Percentiles rank a stretch among this genome's conserved stretches.
Conservation (phyloP, 2,329 filamentous ascomycete species). For the Hypoxylon rubiginosum region DNA sequence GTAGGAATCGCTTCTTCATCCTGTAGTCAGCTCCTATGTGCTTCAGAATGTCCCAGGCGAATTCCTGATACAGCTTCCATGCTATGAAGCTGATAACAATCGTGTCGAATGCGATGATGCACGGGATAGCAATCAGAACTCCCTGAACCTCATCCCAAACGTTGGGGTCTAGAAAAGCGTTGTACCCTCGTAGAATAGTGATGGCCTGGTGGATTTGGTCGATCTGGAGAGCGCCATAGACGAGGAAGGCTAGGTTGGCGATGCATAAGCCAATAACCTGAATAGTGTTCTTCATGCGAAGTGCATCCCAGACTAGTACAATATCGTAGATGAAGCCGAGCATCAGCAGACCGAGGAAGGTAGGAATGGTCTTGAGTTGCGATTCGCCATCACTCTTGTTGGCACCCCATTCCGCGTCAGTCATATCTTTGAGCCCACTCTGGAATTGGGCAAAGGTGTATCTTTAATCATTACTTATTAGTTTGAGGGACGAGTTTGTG, state of each 20-base stretch:
- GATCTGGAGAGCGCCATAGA: slow-evolving; percentile 94
- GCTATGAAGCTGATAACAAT: slow-evolving; percentile 80
- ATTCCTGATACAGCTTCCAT: slow-evolving; percentile 98
- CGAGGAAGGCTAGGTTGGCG: slow-evolving; percentile 90
- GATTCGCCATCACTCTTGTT: slow-evolving; percentile 59
- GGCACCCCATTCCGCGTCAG: slow-evolving; percentile 55
- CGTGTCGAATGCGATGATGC: slow-evolving; percentile 82
- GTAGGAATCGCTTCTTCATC: slow-evolving; percentile 96
- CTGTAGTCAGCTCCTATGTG: slow-evolving; percentile 97
- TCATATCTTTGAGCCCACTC: slow-evolving; percentile 60
- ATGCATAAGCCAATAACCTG: slow-evolving; percentile 95
- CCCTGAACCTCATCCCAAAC: slow-evolving; percentile 80
- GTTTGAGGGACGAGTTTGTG: slow-evolving; percentile 23
- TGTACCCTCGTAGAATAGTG: slow-evolving; percentile 59
- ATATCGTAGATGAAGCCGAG: slow-evolving; percentile 96
- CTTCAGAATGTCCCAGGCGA: slow-evolving; percentile 99
- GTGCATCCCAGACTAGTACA: slow-evolving; percentile 90
- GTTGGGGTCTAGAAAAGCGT: slow-evolving; percentile 60
- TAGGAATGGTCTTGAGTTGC: slow-evolving; percentile 83
- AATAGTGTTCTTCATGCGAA: slow-evolving; percentile 97
- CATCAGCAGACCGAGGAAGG: slow-evolving; percentile 95
- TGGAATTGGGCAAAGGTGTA: slow-evolving; percentile 95
- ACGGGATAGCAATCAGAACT: slow-evolving; percentile 87
- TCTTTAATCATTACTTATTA: slow-evolving; percentile 58
- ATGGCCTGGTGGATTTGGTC: slow-evolving; percentile 89